Conservation (phyloP, 306 rosid species). For the Purshia tridentata region DNA sequence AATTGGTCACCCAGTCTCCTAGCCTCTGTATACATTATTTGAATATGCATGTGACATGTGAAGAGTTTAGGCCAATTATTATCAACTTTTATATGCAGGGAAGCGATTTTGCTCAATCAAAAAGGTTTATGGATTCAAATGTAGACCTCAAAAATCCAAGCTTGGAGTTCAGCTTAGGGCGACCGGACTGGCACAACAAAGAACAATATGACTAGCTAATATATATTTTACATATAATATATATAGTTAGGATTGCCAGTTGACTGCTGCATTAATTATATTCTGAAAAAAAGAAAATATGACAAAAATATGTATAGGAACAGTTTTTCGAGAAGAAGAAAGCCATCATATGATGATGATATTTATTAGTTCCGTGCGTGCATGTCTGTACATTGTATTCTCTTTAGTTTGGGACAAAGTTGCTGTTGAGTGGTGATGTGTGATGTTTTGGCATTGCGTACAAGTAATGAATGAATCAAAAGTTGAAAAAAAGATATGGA, state of each 20-base stretch:
- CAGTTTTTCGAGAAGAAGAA: too few species aligned
- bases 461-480: slow-evolving; percentile 45
- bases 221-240: neutral
- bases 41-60: neutral
- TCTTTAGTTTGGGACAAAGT: slow-evolving; percentile 36
- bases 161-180: slow-evolving; percentile 74
- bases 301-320: too few species aligned
- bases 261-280: too few species aligned
- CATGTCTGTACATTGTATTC: slow-evolving; percentile 50
- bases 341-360: too few species aligned
- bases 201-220: slow-evolving; percentile 37
- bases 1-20: too few species aligned
- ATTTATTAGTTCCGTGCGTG: slow-evolving; percentile 23
- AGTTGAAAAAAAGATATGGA: slow-evolving; percentile 37
- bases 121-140: slow-evolving; percentile 40
- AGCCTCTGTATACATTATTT: too few species aligned
- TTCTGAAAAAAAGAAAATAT: too few species aligned
- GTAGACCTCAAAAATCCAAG: slow-evolving; percentile 46
- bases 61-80: neutral
- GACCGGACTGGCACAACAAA: slow-evolving; percentile 45
- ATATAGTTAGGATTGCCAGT: neutral
- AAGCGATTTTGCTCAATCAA: slow-evolving; percentile 38
- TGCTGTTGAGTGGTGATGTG: slow-evolving; percentile 29
- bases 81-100: slow-evolving; percentile 41
- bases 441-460: slow-evolving; percentile 45